Conservation (phyloP, 306 rosid genomes). For the Rosa rugosa region DNA sequence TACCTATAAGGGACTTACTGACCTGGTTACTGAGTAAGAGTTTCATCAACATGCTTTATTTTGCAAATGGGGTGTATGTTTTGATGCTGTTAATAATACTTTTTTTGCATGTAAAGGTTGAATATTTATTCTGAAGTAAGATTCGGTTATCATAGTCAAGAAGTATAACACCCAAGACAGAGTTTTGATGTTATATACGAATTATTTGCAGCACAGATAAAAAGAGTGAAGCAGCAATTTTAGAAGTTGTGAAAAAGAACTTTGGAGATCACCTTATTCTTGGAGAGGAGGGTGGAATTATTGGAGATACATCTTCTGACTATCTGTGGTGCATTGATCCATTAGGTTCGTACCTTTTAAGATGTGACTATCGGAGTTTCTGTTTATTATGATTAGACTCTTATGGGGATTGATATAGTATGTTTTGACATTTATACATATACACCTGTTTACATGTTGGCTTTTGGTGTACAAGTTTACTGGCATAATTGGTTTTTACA, state of each 20-base stretch:
- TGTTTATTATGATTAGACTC: not conserved
- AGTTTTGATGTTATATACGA: not conserved
- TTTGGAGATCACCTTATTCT: conserved; percentile 83
- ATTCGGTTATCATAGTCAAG: not conserved
- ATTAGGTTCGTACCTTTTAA: conserved; percentile 56
- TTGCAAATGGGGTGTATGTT: not conserved
- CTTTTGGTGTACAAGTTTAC: not conserved
- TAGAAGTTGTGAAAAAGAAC: conserved; percentile 68
- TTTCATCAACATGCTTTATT: conserved; percentile 24
- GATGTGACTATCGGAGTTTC: not conserved
- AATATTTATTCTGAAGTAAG: not conserved
- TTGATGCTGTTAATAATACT: not conserved
- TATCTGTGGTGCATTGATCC: conserved; percentile 99
- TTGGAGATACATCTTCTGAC: conserved; percentile 84
- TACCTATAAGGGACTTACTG: conserved; percentile 85
- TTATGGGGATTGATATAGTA: not conserved
- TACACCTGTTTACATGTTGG: not conserved
- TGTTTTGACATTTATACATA: not conserved
- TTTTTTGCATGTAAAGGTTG: not conserved
- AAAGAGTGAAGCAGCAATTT: conserved; percentile 86
- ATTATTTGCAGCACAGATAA: conserved; percentile 80
- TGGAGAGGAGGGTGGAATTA: conserved; percentile 98
- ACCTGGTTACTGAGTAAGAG: conserved; percentile 98
- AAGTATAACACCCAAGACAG: not conserved
- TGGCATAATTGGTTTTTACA: not conserved